Base-by-base conservation (phyloP, 2,329 filamentous ascomycete genomes). In the Lojkania enalia region DNA sequence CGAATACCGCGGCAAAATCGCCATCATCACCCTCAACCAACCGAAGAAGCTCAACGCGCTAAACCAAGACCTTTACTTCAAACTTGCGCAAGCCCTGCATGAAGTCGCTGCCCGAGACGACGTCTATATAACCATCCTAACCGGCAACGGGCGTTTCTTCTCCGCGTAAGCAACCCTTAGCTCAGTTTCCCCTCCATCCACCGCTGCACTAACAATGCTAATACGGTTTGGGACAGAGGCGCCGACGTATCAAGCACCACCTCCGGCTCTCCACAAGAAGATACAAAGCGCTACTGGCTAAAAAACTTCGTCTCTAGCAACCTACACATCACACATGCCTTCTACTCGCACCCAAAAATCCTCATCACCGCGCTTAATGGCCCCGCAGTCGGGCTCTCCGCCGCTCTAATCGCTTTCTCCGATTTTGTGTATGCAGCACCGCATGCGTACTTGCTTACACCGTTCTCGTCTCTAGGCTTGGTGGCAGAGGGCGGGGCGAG, bases 271-370 rank as follows among this genome's bases (percentile, higher is more conserved):
- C 52, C 58, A 44, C 55, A 61, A 19, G 39, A 52, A 19, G 71
- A 74, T 47, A 64, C 61, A 13, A 76, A 77, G 50, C 74, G 74
- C n/a, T 76, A 82, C 56, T 85, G 83, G 74, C 80, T 95, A 25
- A 77, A 80, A 39, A 75, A 67, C 63, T 95, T 97, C 71, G 86
- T 89, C 9, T 77, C 86, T 56, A 86, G 87, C 77, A 97, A 97
- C 77, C 81, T 96, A 44, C 88, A 95, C 78, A 81, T 89, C 60
- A 94, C 91, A 2, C 86, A 89, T 60, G 86, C 90, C 58, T 96
- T 97, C 76, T 91, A 94, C 76, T 85, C 84, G 12, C 94, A 97
- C 73, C 88, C 90, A 59, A 96, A 97, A 75, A 87, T 97, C 71
- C 87, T 97, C 18, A 81, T 97, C 48, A 85, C 86, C 0, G 94